Evolutionary conservation across 768 basidiomycete species (phyloP).

Genomic region (Tremella mesenterica): DNA sequence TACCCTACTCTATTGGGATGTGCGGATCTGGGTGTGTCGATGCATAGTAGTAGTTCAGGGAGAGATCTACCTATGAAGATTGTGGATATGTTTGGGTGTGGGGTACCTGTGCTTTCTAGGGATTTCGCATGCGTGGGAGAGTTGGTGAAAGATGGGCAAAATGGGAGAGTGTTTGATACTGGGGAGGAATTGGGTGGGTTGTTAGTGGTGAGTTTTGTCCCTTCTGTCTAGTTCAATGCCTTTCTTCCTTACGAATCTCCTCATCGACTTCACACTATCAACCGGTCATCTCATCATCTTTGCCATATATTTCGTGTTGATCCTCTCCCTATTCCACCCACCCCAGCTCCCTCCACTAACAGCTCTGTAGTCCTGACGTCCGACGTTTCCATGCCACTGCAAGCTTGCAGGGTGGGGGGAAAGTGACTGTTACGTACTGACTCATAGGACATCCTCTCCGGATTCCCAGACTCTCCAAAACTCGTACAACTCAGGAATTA

Average conservation of each 20-base stretch:
- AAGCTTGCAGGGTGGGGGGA: neutral
- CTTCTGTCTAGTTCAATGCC: neutral
- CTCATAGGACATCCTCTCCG: conserved; percentile 52
- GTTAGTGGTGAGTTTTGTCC: conserved; percentile 44
- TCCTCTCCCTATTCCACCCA: neutral
- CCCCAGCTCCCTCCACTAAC: neutral
- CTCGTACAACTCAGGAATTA: conserved; percentile 53
- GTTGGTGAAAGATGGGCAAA: conserved; percentile 72
- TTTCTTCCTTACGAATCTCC: neutral
- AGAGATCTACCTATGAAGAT: conserved; percentile 98
- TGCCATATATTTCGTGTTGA: neutral
- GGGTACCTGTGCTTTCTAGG: conserved; percentile 83
- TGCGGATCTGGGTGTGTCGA: conserved; percentile 80
- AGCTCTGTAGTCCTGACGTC: neutral
- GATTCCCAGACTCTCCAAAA: conserved; percentile 55
- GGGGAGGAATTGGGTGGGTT: conserved; percentile 63
- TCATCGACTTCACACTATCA: neutral
- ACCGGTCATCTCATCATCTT: neutral
- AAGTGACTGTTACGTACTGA: neutral
- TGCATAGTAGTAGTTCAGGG: conserved; percentile 83
- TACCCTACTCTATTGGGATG: conserved; percentile 83
- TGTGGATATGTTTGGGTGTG: conserved; percentile 98
- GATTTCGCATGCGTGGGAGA: conserved; percentile 76
- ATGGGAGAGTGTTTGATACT: conserved; percentile 69
- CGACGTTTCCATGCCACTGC: neutral